These are phyloP conservation scores for Chaetoscypha palmicola DNA, from an alignment of 2,329 filamentous ascomycete genomes.

Conservation along the genomic window DNA sequence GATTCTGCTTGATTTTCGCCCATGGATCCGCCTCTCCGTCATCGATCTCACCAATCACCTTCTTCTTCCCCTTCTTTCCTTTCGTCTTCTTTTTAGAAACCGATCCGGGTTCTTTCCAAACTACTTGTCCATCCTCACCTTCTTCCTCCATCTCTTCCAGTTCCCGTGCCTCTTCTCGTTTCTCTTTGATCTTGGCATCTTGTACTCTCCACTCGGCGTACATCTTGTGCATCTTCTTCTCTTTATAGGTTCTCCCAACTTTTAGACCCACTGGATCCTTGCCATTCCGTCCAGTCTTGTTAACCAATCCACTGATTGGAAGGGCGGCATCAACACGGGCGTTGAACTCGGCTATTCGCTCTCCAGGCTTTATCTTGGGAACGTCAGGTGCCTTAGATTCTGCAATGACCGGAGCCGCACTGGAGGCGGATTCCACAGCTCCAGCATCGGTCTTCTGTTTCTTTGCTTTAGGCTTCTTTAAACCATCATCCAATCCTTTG, in stretches of 20 bases:
- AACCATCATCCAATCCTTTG: conserved; percentile 67
- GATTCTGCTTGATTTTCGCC: conserved; percentile 25
- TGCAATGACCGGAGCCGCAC: conserved; percentile 22
- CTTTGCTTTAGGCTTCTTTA: conserved; percentile 32
- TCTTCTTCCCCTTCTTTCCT: conserved; percentile 25
- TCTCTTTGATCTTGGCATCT: conserved; percentile 43
- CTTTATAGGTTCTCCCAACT: conserved; percentile 69
- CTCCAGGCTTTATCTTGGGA: conserved; percentile 73
- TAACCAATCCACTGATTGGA: conserved; percentile 64
- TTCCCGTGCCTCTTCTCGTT: conserved; percentile 25
- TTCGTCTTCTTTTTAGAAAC: conserved; percentile 22
- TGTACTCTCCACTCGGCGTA: conserved; percentile 71
- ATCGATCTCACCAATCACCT: conserved; percentile 38
- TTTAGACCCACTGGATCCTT: conserved; percentile 60
- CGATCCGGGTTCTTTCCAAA: conserved; percentile 55
- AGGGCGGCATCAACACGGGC: conserved; percentile 78
- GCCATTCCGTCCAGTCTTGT: conserved; percentile 50
- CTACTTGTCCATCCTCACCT: conserved; percentile 33
- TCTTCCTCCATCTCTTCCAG: conserved; percentile 28
- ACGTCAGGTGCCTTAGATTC: too few species aligned
- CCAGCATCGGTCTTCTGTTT: conserved; percentile 15
- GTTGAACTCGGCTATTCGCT: conserved; percentile 74
- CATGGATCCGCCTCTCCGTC: conserved; percentile 32
- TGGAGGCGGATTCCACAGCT: conserved; percentile 12
- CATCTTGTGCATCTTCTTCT: conserved; percentile 73